Conservation (phyloP, 2,329 filamentous ascomycete species). For the Elsinoe batatas region DNA sequence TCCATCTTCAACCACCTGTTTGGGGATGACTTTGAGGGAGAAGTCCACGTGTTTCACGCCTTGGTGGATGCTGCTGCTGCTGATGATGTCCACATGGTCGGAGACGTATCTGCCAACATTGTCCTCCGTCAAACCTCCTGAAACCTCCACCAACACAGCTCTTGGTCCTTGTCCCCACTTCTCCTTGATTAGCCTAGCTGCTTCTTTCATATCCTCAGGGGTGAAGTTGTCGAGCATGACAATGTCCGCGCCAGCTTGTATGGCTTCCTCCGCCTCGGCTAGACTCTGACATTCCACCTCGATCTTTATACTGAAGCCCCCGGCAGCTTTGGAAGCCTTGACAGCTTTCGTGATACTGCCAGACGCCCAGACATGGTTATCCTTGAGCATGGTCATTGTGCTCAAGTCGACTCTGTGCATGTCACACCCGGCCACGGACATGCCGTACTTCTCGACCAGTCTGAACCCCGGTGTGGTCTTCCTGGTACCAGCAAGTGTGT, state of each 20-base stretch:
- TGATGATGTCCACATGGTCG: constrained; percentile 85
- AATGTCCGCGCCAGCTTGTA: constrained; percentile 81
- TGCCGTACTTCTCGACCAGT: constrained; percentile 95
- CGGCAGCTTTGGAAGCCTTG: constrained; percentile 67
- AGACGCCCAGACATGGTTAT: constrained; percentile 94
- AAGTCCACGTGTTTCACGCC: constrained; percentile 91
- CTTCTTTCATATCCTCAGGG: constrained; percentile 63
- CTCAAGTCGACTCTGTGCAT: constrained; percentile 78
- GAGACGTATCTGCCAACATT: constrained; percentile 76
- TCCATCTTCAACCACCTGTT: constrained; percentile 19
- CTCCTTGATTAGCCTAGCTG: constrained; percentile 65
- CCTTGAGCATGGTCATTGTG: constrained; percentile 97
- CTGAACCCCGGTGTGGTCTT: constrained; percentile 97
- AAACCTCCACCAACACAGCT: constrained; percentile 80
- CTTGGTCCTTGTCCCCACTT: constrained; percentile 58
- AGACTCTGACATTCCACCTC: constrained; percentile 92
- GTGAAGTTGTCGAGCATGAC: constrained; percentile 97
- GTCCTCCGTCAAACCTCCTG: constrained; percentile 73
- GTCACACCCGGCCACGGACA: constrained; percentile 88
- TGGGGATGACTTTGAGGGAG: constrained; percentile 71
- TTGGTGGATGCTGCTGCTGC: constrained; percentile 93
- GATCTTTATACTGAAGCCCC: constrained; percentile 84
- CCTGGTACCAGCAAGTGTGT: constrained; percentile 82
- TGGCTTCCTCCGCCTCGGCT: constrained; percentile 82
- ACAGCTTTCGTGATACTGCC: constrained; percentile 82